These are phyloP conservation scores for Aureobasidium sp. DNA, from an alignment of 2,329 filamentous ascomycete genomes.

Conservation along the genomic window DNA sequence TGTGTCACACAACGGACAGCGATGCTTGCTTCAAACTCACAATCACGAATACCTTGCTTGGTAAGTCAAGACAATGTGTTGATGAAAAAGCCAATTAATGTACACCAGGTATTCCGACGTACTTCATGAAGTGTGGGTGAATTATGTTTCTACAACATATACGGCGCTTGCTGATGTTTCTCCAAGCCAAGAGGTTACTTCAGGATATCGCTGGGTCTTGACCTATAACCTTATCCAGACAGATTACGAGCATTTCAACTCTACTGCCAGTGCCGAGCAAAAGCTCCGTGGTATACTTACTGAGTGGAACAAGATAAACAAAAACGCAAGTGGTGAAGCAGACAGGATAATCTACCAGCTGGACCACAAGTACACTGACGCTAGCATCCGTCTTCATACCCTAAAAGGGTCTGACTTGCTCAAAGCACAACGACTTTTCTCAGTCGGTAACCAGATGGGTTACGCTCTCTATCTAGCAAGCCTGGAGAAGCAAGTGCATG, in stretches of 20 bases:
- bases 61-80: conserved; percentile 13
- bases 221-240: conserved; percentile 44
- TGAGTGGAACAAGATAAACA: not conserved
- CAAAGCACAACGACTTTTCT: conserved; percentile 16
- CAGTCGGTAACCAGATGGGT: conserved; percentile 16
- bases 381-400: conserved; percentile 16
- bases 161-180: too few relatives aligned
- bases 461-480: conserved; percentile 17
- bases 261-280: not conserved
- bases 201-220: conserved; percentile 43
- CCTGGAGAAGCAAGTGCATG: conserved; percentile 10
- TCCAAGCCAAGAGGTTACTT: conserved; percentile 30
- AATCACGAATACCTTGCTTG: conserved; percentile 25
- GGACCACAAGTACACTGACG: conserved; percentile 22
- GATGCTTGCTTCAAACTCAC: conserved; percentile 20
- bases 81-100: not conserved
- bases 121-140: too few relatives aligned
- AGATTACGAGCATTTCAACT: not conserved
- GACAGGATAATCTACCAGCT: conserved; percentile 18
- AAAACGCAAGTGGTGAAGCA: not conserved
- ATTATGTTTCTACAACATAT: too few relatives aligned
- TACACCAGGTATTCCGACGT: conserved; percentile 44
- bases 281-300: not conserved
- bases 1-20: conserved; percentile 10
- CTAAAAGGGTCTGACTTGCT: conserved; percentile 21